Conservation (phyloP, 345 rosid species). For the Raphanus raphanistrum region DNA sequence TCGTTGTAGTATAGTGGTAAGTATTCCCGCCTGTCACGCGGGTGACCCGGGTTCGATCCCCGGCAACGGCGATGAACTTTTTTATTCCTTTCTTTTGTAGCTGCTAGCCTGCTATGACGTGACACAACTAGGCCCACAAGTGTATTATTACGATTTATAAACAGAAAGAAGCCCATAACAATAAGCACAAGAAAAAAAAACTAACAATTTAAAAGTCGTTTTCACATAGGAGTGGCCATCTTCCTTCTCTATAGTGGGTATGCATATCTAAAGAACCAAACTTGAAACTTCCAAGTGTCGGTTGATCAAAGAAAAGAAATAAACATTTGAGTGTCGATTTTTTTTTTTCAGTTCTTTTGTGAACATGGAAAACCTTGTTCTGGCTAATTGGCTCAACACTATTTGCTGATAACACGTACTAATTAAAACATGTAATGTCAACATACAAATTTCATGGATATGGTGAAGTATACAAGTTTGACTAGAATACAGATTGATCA, state of each 20-base stretch:
- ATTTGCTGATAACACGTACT: not conserved
- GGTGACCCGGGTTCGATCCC: slow-evolving; percentile 97
- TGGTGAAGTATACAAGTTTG: not conserved
- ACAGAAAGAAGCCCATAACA: not conserved
- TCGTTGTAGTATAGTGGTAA: slow-evolving; percentile 97
- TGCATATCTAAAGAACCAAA: slow-evolving; percentile 40
- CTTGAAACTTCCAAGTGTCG: slow-evolving; percentile 19
- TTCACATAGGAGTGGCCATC: slow-evolving; percentile 33
- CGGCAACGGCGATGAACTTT: slow-evolving; percentile 71
- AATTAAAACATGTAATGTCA: not conserved
- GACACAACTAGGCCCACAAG: not conserved
- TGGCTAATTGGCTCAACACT: slow-evolving; percentile 27
- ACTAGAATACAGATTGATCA: not conserved
- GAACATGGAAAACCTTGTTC: not conserved
- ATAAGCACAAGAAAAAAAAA: too few relatives aligned
- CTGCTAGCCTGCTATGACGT: too few relatives aligned
- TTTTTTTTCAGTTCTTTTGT: not conserved
- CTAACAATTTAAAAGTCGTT: too few relatives aligned
- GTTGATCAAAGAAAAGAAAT: not conserved
- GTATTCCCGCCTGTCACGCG: slow-evolving; percentile 97
- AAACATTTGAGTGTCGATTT: not conserved
- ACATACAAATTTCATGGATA: not conserved
- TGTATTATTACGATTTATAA: too few relatives aligned
- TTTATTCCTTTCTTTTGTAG: too few relatives aligned
- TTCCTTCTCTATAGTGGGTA: slow-evolving; percentile 33